Conservation (phyloP, 208 protist genomes). For the Kentomonas sorsogonicus region DNA sequence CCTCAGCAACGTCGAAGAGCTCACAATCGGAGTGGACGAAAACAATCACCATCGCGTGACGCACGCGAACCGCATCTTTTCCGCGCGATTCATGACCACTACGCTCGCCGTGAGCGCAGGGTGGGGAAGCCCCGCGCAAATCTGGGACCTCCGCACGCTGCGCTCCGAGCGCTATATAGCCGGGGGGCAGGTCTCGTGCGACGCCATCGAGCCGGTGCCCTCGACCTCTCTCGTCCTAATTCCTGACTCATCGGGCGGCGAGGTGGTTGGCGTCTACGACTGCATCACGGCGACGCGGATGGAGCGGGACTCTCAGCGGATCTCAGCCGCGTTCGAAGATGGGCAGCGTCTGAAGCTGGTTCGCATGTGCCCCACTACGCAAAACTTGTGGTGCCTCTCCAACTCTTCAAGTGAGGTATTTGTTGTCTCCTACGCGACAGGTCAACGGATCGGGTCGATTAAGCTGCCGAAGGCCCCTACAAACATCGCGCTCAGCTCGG, state of each 20-base stretch:
- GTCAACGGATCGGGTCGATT: slow-evolving; percentile 28
- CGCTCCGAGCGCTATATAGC: slow-evolving; percentile 50
- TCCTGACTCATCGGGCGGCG: slow-evolving; percentile 26
- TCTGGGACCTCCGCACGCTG: slow-evolving; percentile 76
- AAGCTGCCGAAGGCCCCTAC: no score
- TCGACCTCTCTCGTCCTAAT: slow-evolving; percentile 46
- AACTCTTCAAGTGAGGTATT: slow-evolving; percentile 27
- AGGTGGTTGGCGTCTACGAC: slow-evolving; percentile 74
- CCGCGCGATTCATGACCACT: slow-evolving; percentile 44
- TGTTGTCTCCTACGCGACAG: slow-evolving; percentile 28
- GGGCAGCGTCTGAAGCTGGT: slow-evolving; percentile 24
- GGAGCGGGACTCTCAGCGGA: slow-evolving; percentile 21
- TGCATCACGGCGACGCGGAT: slow-evolving; percentile 24
- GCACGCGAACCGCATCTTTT: slow-evolving; percentile 85
- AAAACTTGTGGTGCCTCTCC: slow-evolving; percentile 47
- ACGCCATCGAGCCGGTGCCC: slow-evolving; percentile 66
- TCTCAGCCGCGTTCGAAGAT: slow-evolving; percentile 21
- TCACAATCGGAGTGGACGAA: slow-evolving; percentile 32
- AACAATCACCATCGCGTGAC: slow-evolving; percentile 30
- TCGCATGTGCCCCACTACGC: slow-evolving; percentile 27
- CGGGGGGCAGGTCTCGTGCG: slow-evolving; percentile 48
- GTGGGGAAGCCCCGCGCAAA: slow-evolving; percentile 84
- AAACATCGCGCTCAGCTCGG: no score
- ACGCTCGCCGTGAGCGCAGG: slow-evolving; percentile 59
- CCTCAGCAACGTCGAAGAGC: slow-evolving; percentile 21